Evolutionary conservation across 257 asterid genomes (phyloP).

Genomic region (Capsicum baccatum): DNA sequence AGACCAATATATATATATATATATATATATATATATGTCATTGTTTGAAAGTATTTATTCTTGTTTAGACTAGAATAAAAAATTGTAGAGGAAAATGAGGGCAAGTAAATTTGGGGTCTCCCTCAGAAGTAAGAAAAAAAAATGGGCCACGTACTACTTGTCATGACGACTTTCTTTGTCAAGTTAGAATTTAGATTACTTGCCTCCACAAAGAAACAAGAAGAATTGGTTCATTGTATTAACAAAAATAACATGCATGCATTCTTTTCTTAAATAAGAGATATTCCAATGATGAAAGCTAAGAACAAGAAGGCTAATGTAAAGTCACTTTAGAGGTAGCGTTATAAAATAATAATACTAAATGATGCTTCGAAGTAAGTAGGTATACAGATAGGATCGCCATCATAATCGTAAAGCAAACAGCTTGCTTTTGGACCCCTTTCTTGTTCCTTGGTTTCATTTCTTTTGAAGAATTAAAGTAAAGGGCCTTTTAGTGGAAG

Average conservation of each 20-base stretch:
- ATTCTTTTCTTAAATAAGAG: background rate
- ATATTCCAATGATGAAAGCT: constrained; percentile 3
- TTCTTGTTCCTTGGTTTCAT: background rate
- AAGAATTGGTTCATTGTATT: background rate
- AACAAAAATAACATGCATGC: background rate
- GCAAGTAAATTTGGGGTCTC: background rate
- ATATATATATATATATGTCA: background rate
- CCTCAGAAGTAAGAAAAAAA: background rate
- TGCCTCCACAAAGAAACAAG: background rate
- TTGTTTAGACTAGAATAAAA: background rate
- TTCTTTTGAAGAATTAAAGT: constrained; percentile 18
- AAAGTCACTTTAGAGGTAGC: background rate
- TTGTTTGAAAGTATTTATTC: background rate
- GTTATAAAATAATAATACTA: background rate
- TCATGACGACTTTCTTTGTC: constrained; percentile 3
- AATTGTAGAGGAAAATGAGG: background rate
- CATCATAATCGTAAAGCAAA: constrained; percentile 14
- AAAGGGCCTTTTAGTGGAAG: background rate
- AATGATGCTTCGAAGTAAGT: background rate
- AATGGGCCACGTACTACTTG: constrained; percentile 11
- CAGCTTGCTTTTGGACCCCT: constrained; percentile 27
- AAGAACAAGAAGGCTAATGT: background rate
- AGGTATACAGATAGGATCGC: constrained; percentile 22
- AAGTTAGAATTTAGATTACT: constrained; percentile 1
- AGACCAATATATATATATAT: no score